Evolutionary conservation across 73 alveolate genomes (phyloP).

Genomic region (Paramecium sexaurelia): DNA sequence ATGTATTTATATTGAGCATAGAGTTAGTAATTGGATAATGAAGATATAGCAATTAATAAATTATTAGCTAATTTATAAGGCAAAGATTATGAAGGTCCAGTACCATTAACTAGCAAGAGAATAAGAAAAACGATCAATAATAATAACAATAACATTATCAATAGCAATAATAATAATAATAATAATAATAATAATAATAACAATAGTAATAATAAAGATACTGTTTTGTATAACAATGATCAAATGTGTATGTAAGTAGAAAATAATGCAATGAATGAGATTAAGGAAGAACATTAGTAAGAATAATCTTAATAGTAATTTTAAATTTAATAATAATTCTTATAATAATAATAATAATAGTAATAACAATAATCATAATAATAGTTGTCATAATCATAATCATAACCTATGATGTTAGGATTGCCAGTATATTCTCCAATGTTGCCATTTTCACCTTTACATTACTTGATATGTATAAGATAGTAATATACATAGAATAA

Average conservation of each 20-base stretch:
- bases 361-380: not conserved
- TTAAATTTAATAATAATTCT: not conserved
- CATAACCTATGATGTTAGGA: not conserved
- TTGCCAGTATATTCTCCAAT: slow-evolving; percentile 35
- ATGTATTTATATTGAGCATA: not conserved
- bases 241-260: not conserved
- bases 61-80: slow-evolving; percentile 38
- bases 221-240: not conserved
- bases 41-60: slow-evolving; percentile 44
- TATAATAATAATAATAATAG: not conserved
- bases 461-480: not conserved
- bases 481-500: not conserved
- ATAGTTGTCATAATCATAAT: too few species aligned
- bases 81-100: slow-evolving; percentile 36
- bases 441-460: slow-evolving; percentile 15
- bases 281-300: not conserved
- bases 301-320: not conserved
- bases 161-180: not conserved
- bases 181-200: not conserved
- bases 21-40: slow-evolving; percentile 24
- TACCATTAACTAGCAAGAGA: not conserved
- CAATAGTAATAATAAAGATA: not conserved
- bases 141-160: not conserved
- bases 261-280: not conserved
- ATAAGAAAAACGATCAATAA: slow-evolving; percentile 16